Evolutionary conservation across 768 basidiomycete species (phyloP).

Genomic region (Crassisporium funariophilum): DNA sequence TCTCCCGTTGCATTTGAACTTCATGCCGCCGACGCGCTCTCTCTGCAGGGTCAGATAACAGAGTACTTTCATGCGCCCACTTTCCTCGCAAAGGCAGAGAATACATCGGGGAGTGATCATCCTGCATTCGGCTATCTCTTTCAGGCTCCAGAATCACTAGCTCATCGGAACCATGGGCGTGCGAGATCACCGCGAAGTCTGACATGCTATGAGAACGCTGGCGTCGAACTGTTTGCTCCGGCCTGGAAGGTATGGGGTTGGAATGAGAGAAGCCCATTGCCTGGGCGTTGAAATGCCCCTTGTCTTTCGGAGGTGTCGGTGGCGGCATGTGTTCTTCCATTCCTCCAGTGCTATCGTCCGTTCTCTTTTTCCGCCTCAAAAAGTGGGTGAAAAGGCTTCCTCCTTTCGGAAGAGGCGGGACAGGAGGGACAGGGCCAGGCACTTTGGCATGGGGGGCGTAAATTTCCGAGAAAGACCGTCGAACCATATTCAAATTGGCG

Average conservation of each 20-base stretch:
- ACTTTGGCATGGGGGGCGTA: constrained; percentile 26
- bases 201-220: constrained; percentile 39
- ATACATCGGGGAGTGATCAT: constrained; percentile 8
- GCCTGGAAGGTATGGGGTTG: constrained; percentile 5
- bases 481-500: constrained; percentile 24
- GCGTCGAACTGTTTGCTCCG: constrained; percentile 17
- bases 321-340: constrained; percentile 31
- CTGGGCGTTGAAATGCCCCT: constrained; percentile 21
- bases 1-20: constrained; percentile 34
- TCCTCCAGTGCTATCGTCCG: constrained; percentile 26
- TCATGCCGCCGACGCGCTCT: constrained; percentile 34
- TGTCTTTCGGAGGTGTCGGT: constrained; percentile 51
- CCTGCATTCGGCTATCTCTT: constrained; percentile 7
- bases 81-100: constrained; percentile 36
- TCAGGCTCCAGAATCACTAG: constrained; percentile 24
- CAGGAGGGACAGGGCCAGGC: constrained; percentile 17
- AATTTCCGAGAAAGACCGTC: constrained; percentile 36
- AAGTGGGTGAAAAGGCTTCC: constrained; percentile 35
- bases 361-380: constrained; percentile 44
- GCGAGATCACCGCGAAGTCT: constrained; percentile 43
- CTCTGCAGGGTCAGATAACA: constrained; percentile 34
- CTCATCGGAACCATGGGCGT: constrained; percentile 32
- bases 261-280: constrained; percentile 18
- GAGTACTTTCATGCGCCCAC: constrained; percentile 32
- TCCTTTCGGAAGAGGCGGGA: constrained; percentile 27